Evolutionary conservation across 2,329 filamentous ascomycete genomes (phyloP), one percentile per base, ranked within the genome.

Genomic region (Clonostachys byssicola): DNA sequence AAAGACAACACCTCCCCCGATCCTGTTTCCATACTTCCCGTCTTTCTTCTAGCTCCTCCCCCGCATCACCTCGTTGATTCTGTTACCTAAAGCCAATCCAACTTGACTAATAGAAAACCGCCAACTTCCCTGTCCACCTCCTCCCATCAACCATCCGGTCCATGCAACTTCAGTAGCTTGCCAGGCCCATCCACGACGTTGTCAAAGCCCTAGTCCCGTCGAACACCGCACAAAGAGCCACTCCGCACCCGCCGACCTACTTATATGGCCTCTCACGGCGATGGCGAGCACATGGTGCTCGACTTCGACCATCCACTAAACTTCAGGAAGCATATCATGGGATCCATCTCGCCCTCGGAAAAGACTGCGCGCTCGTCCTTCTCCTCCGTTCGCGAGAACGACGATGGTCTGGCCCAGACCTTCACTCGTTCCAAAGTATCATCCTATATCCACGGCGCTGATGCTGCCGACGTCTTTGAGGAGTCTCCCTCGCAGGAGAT

Each of bases 371-470:
- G 79, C 50, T 76, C 77, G 33, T 83, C 80, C 49, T 83, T 83
- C 65, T 83, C 80, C 33, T 83, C 80, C 42, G 78, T 83, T 49
- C 72, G 80, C 51, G 80, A 83, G 67, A 75, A 77, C 60, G 77
- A 81, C 58, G 71, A 74, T 54, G 75, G 77, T 50, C 64, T 83
- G 33, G 74, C 78, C 47, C 82, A 86, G 67, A 78, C 77, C 47
- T 86, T 86, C 53, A 84, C 80, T 44, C 74, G 74, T 46, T 78
- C 78, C 59, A 85, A 83, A 62, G 66, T 83, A 51, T 85, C 81
- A 35, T 80, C 77, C 47, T 83, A 82, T 57, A 70, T 70, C 42
- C 64, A 67, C 48, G 61, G 63, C 30, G 64, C 71, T 54, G 78
- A 81, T 55, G 23, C 23, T 4, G 72, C 76, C 47, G n/a, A n/a